phyloP scores from a whole-genome alignment of 495 filamentous ascomycete genomes.

The Aspergillus indologenus region DNA sequence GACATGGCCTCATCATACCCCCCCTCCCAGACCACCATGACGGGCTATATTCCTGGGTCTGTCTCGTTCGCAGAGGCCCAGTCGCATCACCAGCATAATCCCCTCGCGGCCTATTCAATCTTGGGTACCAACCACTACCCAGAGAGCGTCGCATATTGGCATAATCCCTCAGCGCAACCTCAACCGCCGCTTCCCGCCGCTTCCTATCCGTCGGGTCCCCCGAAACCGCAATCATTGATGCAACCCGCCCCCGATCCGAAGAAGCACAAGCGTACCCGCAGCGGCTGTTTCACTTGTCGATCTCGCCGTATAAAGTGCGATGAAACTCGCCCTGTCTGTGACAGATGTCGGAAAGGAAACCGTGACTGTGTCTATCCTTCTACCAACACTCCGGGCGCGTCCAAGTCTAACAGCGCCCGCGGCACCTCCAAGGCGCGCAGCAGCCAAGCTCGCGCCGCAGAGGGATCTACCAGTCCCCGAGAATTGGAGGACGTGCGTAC shows the following conservation, averaged over 20 bases:
- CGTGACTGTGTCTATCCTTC: slow-evolving; percentile 83
- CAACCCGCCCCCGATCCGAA: slow-evolving; percentile 61
- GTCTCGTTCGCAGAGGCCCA: slow-evolving; percentile 5
- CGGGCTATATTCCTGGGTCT: slow-evolving; percentile 22
- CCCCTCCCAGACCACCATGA: slow-evolving; percentile 33
- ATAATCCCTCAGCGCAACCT: slow-evolving; percentile 31
- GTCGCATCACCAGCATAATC: slow-evolving; percentile 15
- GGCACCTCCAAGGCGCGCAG: slow-evolving; percentile 43
- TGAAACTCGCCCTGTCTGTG: slow-evolving; percentile 80
- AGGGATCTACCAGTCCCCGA: slow-evolving; percentile 45
- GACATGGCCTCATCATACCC: slow-evolving; percentile 38
- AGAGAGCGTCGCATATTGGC: slow-evolving; percentile 45
- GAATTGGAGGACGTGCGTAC: slow-evolving; percentile 45
- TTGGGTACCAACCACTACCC: slow-evolving; percentile 39
- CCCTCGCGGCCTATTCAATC: slow-evolving; percentile 36
- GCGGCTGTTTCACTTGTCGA: slow-evolving; percentile 92
- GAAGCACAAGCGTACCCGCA: slow-evolving; percentile 90
- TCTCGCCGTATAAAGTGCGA: slow-evolving; percentile 91
- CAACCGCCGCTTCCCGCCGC: slow-evolving; percentile 18
- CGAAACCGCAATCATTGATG: slow-evolving; percentile 30
- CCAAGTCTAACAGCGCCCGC: slow-evolving; percentile 35
- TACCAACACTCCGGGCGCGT: slow-evolving; percentile 43
- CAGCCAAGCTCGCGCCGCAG: slow-evolving; percentile 45
- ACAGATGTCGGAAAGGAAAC: slow-evolving; percentile 81
- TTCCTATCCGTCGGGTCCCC: slow-evolving; percentile 24